A percentile compares a stretch with the other conserved stretches of the same genome.
phyloP scores from a whole-genome alignment of 768 basidiomycete genomes.

The Phaeolepiota aurea region DNA sequence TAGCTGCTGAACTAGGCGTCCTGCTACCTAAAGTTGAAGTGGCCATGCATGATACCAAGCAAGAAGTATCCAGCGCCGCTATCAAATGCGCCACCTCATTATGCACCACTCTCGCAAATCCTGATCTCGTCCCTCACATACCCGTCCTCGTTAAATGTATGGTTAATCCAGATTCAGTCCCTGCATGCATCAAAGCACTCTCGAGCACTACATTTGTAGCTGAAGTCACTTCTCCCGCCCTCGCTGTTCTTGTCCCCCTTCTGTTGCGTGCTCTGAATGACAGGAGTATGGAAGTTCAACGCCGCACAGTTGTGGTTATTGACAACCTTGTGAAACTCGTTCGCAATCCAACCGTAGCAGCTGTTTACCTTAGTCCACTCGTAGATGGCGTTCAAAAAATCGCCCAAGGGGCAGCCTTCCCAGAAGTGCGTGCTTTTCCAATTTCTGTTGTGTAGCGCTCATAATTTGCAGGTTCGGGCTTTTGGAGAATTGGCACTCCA shows the following conservation, averaged over 20 bases:
- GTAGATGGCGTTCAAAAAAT: constrained; percentile 90
- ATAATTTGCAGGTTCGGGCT: constrained; percentile 60
- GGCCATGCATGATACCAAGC: constrained; percentile 95
- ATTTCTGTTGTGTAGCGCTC: constrained; percentile 1
- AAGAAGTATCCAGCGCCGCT: constrained; percentile 83
- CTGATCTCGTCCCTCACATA: constrained; percentile 86
- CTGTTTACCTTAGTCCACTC: constrained; percentile 77
- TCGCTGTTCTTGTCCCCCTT: constrained; percentile 92
- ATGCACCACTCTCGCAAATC: constrained; percentile 86
- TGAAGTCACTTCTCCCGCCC: constrained; percentile 92
- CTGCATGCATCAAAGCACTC: constrained; percentile 89
- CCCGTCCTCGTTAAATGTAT: constrained; percentile 89
- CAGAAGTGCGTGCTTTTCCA: constrained; percentile 51
- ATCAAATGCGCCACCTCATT: constrained; percentile 84
- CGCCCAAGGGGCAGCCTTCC: constrained; percentile 87
- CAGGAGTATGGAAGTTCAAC: constrained; percentile 92
- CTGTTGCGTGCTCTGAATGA: constrained; percentile 88
- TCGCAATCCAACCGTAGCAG: constrained; percentile 83
- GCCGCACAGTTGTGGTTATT: constrained; percentile 88
- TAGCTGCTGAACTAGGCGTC: constrained; percentile 76
- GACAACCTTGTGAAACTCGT: constrained; percentile 98
- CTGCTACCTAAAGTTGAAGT: constrained; percentile 81
- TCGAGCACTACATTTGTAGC: constrained; percentile 95
- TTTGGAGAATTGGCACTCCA: constrained; percentile 79
- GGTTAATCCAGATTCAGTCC: constrained; percentile 81